Evolutionary conservation across 768 basidiomycete species (phyloP), one percentile per base, ranked within the genome.

Genomic region (Termitomyces sp.): DNA sequence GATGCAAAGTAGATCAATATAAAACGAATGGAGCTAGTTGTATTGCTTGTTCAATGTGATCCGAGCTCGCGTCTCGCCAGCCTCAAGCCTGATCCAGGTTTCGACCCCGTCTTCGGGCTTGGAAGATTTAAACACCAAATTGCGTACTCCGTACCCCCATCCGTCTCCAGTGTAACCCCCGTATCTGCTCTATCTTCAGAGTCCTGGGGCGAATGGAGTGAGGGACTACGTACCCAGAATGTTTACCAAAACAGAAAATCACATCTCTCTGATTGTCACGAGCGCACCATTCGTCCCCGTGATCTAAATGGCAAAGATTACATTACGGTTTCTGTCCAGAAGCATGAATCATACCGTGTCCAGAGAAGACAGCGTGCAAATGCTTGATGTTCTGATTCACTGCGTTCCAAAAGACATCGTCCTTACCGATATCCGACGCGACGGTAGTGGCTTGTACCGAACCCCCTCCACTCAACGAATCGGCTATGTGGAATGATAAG

Each of bases 271-370:
- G 78, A 2, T 80, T 79, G 60, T 89, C 86, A 18, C 87, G 82
- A 8, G 81, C 80, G 61, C 89, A 91, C 89, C 89, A 91, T 68
- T 90, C 88, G 59, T 91, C 79, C 1, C 89, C 89, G 62, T 91
- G 89, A 67, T 88, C 89, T 88, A 62, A 40, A 40, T 62, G 36
- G 30, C 23, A 43, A 16, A 13, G 1, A 50, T 38, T 8, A 43
- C n/a, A 33, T 13, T 43, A 20, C 5, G 0, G 40, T 50, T 41
- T 46, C 14, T 1, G 12, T 13, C 2, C 6, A 8, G 33, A 6
- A 20, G 1, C 2, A 20, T 20, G 30, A 57, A 20, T 66, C 71
- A 40, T 60, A 87, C 88, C 87, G 57, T 91, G 89, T 44, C 89
- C 88, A 2, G 86, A 89, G 30, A 90, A 74, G 41, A 89, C 78